Percentiles rank a stretch among this genome's conserved stretches.
These are phyloP conservation scores for Colletotrichum orchidophilum DNA, from an alignment of 2,329 filamentous ascomycete species.

Conservation along the genomic window DNA sequence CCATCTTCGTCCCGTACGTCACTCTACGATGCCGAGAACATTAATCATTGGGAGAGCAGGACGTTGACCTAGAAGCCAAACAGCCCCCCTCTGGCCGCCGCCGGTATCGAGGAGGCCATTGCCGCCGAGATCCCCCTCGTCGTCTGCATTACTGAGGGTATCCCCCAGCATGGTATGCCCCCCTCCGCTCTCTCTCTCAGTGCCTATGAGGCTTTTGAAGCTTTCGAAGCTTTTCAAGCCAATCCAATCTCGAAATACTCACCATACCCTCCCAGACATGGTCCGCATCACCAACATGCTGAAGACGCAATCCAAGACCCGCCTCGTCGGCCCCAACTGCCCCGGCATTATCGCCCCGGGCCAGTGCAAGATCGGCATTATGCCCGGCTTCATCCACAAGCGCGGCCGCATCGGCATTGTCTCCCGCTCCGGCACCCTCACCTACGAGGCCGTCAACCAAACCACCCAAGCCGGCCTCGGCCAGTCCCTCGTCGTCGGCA, in stretches of 20 bases:
- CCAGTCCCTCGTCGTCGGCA: constrained; percentile 97
- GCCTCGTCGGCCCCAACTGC: constrained; percentile 97
- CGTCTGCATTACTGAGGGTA: constrained; percentile 98
- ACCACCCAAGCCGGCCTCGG: constrained; percentile 96
- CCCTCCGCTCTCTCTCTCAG: constrained; percentile 32
- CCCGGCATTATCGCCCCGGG: constrained; percentile 94
- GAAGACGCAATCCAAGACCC: constrained; percentile 97
- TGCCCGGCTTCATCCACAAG: constrained; percentile 99
- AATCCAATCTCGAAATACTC: neutral
- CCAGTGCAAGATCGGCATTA: constrained; percentile 99
- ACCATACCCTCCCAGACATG: constrained; percentile 75
- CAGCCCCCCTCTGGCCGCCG: constrained; percentile 89
- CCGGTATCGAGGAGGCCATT: constrained; percentile 96
- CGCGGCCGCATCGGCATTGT: constrained; percentile 98
- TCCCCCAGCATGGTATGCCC: constrained; percentile 88
- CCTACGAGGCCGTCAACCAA: constrained; percentile 99
- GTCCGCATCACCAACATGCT: constrained; percentile 98
- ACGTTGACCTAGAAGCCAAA: constrained; percentile 9
- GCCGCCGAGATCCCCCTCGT: constrained; percentile 91
- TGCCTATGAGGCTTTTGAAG: neutral
- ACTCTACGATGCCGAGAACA: constrained; percentile 54
- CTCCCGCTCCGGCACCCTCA: constrained; percentile 96
- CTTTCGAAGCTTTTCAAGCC: neutral
- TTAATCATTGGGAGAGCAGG: neutral
- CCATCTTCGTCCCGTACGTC: constrained; percentile 94